Evolutionary conservation across 2,329 filamentous ascomycete species (phyloP).

Genomic region (Sporothrix brunneoviolacea): DNA sequence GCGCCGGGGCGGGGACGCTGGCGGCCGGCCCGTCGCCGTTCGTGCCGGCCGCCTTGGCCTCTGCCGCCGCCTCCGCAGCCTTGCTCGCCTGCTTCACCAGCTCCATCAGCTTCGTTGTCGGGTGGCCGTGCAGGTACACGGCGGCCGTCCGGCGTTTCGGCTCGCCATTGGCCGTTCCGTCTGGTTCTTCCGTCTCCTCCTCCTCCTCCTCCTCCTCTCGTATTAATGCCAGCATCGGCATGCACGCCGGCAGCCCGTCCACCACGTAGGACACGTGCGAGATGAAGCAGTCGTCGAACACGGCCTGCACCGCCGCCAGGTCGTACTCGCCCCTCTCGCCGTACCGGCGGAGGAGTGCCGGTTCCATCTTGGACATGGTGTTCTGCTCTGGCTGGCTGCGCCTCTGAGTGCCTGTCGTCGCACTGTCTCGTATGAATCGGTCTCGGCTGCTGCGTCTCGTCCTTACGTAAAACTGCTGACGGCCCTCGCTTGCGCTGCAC

Average conservation of each 20-base stretch:
- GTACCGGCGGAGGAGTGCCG: slow-evolving; percentile 16
- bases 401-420: neutral
- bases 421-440: too few relatives aligned
- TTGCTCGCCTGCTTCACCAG: slow-evolving; percentile 14
- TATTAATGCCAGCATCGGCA: slow-evolving; percentile 18
- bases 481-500: too few relatives aligned
- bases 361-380: slow-evolving; percentile 8
- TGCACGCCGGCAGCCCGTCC: slow-evolving; percentile 16
- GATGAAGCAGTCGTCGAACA: slow-evolving; percentile 18
- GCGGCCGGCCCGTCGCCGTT: neutral
- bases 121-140: slow-evolving; percentile 19
- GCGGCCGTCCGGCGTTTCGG: neutral
- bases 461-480: too few relatives aligned
- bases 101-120: slow-evolving; percentile 17
- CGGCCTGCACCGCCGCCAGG: slow-evolving; percentile 11
- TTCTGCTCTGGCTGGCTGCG: too few relatives aligned
- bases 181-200: neutral
- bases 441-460: too few relatives aligned
- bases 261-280: slow-evolving; percentile 17
- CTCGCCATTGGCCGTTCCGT: neutral
- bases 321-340: slow-evolving; percentile 15
- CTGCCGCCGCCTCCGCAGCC: neutral
- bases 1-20: neutral
- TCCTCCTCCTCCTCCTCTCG: slow-evolving; percentile 12
- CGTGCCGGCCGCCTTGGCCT: neutral